Base-by-base conservation (phyloP, 345 rosid genomes). In the Acer campestre region DNA sequence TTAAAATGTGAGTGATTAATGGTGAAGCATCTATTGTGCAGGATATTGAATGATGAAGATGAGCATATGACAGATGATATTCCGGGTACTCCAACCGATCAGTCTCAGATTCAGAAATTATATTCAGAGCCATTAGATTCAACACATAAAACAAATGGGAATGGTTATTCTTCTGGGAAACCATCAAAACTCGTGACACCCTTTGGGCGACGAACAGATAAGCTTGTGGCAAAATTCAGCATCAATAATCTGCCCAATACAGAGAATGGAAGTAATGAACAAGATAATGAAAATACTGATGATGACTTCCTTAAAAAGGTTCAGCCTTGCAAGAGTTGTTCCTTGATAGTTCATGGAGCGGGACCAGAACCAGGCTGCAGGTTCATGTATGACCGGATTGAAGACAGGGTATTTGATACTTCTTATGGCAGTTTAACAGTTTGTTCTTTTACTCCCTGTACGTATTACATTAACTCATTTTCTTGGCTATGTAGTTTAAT, bases 371-470 rank as follows among this genome's bases (percentile, higher is more conserved):
- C 87, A 62, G 94, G 94, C 80, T 94, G 97, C 84, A 88, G 94
- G 77, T 94, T 88, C 85, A 90, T 94, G 98, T 91, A 89, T 80
- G 95, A 96, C 78, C 86, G 88, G 86, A 89, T 86, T 29, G 97
- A 96, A 83, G 97, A 92, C 80, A 88, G 88, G 93, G 95, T 92
- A 88, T 69, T 8, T 71, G 71, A 65, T 68, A 44, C 82, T 77
- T 73, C 31, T 74, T 56, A 46, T 55, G 20, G 27, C 51, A 74
- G 48, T 63, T 23, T 70, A 68, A 44, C 27, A 48, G 64, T 66
- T 78, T 74, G 18, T 40, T 75, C 55, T 58, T 64, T 68, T 49
- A 68, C 71, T 61, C 23, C 73, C 69, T 72, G 25, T 51, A 78
- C 62, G 9, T 53, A 8, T 72, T 81, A 31, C 59, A 59, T 65